A percentile compares a stretch with the other conserved stretches of the same genome.
phyloP scores from a whole-genome alignment of 305 asterid genomes.

The Fraxinus xanthoxyloides region DNA sequence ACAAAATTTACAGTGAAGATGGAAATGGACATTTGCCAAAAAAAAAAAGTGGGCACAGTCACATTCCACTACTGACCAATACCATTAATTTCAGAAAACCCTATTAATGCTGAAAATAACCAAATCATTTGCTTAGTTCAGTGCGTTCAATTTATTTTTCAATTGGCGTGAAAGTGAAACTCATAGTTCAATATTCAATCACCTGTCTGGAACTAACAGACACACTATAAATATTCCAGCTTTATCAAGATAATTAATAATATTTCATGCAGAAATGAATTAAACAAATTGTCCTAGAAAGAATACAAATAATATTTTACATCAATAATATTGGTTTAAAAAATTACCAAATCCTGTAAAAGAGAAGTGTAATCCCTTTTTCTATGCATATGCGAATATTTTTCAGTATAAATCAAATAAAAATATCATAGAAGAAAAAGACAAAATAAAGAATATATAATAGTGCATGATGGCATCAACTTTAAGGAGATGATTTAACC shows the following conservation, averaged over 20 bases:
- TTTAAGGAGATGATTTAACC: neutral
- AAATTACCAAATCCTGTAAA: slow-evolving; percentile 5
- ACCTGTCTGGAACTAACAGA: slow-evolving; percentile 17
- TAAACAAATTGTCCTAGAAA: neutral
- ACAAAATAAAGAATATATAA: neutral
- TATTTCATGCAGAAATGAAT: neutral
- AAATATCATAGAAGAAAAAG: neutral
- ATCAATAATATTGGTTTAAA: neutral
- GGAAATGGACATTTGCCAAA: neutral
- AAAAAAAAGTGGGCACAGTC: neutral
- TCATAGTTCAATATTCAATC: neutral
- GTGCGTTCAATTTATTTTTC: neutral
- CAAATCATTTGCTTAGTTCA: neutral
- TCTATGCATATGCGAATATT: neutral
- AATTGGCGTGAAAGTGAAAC: neutral
- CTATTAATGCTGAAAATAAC: neutral
- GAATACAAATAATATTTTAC: neutral
- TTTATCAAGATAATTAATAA: neutral
- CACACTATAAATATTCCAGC: slow-evolving; percentile 15
- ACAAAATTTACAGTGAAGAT: neutral
- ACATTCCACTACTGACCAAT: neutral
- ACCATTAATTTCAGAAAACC: neutral
- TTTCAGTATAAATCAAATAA: neutral
- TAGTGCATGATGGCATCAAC: neutral
- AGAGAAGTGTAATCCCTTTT: slow-evolving; percentile 1